Base-by-base conservation (phyloP, 176 grass and related monocot species). In the Musa acuminata region DNA sequence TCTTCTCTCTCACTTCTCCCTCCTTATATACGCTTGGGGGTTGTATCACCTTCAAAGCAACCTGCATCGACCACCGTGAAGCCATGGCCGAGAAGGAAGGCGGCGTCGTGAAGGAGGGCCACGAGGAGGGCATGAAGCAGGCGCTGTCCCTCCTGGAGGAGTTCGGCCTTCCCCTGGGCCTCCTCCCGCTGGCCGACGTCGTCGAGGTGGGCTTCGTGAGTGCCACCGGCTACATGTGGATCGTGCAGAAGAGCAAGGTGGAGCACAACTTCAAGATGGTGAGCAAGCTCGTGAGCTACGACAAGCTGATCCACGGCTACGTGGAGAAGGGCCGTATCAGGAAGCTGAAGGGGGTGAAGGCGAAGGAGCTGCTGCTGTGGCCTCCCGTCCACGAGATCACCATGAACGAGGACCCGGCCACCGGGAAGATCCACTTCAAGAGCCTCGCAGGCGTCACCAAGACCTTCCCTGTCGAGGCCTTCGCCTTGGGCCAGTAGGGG, bases 281-380 rank as follows among this genome's bases (percentile, higher is more conserved):
- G 9, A 73, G 83, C 82, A 90, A 88, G 79, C 73, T 86, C 13
- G 89, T 92, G 49, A 90, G 87, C 76, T 92, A 96, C 75, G 86
- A 89, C 79, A 67, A 71, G 11, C 78, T 87, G 75, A 75, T 91
- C 86, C 73, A 64, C 10, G 88, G 95, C 0, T 91, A 82, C 80
- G 75, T 94, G 26, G 29, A 60, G 43, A 29, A 81, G 55, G 79
- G 49, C 20, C 53, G 77, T 76, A 92, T 96, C 81, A 90, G 84
- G 78, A 92, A 88, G 79, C 83, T 90, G 64, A 92, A 84, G 76
- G 93, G 89, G 21, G 93, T 92, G 81, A 89, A 89, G 82, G 87
- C 88, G 69, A 96, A 89, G 85, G 92, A 96, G 87, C 70, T 99
- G 74, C 81, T 99, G 69, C 69, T 99, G 17, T 99, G 86, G 90